Evolutionary conservation across 2,329 filamentous ascomycete genomes (phyloP), one percentile per base, ranked within the genome.

Genomic region (Aspergillus pseudoviridinutans): DNA sequence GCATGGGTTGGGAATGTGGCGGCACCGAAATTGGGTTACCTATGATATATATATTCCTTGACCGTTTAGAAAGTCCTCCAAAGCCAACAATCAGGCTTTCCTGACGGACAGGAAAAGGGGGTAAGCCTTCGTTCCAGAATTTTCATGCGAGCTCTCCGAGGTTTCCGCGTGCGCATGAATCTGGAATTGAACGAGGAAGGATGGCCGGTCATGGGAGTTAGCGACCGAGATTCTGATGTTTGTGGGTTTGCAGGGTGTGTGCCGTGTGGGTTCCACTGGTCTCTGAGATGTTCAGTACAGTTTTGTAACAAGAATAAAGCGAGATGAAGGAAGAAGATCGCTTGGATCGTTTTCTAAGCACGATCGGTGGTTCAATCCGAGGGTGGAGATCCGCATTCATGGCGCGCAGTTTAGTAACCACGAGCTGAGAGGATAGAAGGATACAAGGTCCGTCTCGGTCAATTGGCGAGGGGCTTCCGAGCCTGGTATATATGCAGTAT

Each of bases 401-500:
- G 44, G 12, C 14, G 44, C 22, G 44, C 22, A 47, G 24, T 27
- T 12, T 24, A 10, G 1, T 3, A 4, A 12, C 44, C 44, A 25
- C 10, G 44, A 47, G 12, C 4, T 47, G 12, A 14, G 14, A 38
- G 32, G 6, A 7, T 17, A 7, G 25, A 24, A 22, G 44, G 22
- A 14, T 17, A 10, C 12, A 47, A 47, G 24, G 4, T 5, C 7
- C 4, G 27, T 24, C 12, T 24, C 14, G 8, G 14, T 62, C 58
- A 61, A 42, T 58, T 64, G 53, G 52, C 51, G 35, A 50, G 29
- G 3, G 75, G 75, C 57, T 73, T 77, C 51, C 73, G 71, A 49
- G 74, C 75, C 54, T 76, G 75, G 56, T 75, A 78, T 42, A 79
- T 76, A 57, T 78, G 76, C 46, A 79, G 53, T 32, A 76, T 69